Percentiles rank a stretch among this genome's conserved stretches.
Evolutionary conservation across 352 stramenopile genomes (phyloP).

Genomic region (Blastocystis sp.): DNA sequence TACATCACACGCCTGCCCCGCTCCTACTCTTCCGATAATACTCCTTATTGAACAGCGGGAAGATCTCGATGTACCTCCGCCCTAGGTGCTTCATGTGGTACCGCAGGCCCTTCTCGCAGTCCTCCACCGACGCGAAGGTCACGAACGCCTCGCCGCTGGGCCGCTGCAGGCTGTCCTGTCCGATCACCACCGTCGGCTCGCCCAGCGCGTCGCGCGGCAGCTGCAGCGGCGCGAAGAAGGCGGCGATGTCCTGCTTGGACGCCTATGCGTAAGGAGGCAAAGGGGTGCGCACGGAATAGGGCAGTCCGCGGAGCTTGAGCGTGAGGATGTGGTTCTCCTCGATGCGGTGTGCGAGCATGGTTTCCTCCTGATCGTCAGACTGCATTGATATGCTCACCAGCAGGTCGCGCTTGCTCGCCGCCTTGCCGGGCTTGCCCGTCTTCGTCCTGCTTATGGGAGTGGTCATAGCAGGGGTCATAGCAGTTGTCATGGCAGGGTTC

Average conservation of each 20-base stretch:
- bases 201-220: neutral
- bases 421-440: neutral
- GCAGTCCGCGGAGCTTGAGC: conserved; percentile 32
- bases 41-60: conserved; percentile 51
- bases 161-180: conserved; percentile 2
- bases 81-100: conserved; percentile 3
- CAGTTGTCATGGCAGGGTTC: too few relatives aligned
- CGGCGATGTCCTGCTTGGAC: conserved; percentile 17
- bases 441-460: too few relatives aligned
- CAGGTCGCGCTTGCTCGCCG: neutral
- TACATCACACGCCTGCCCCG: neutral
- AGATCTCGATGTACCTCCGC: conserved; percentile 38
- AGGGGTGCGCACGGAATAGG: neutral
- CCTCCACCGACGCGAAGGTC: conserved; percentile 14
- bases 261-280: neutral
- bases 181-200: neutral
- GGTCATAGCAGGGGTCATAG: too few relatives aligned
- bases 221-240: conserved; percentile 11
- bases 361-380: conserved; percentile 1
- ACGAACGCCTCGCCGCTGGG: conserved; percentile 34
- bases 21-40: conserved; percentile 24
- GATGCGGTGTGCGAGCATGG: conserved; percentile 12
- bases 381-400: neutral
- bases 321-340: conserved; percentile 23
- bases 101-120: conserved; percentile 6